phyloP scores from a whole-genome alignment of 768 basidiomycete genomes.

The Rubroboletus satanas region DNA sequence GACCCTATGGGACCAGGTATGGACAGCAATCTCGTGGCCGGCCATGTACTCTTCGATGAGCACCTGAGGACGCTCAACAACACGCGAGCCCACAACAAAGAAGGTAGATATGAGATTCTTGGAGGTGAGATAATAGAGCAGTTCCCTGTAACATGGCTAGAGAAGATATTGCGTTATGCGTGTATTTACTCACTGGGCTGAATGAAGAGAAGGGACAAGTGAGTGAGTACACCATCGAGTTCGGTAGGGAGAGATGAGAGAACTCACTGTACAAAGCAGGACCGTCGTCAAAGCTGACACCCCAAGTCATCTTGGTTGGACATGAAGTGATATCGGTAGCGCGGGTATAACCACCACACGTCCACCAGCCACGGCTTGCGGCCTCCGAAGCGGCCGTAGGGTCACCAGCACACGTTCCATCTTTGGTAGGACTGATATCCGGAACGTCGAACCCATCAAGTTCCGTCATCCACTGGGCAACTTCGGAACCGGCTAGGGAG shows the following conservation, averaged over 20 bases:
- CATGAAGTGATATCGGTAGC: constrained; percentile 60
- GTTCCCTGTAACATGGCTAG: constrained; percentile 38
- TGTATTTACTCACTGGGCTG: constrained; percentile 46
- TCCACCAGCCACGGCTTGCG: constrained; percentile 82
- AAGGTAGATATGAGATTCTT: constrained; percentile 77
- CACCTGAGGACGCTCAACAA: constrained; percentile 70
- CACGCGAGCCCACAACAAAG: constrained; percentile 86
- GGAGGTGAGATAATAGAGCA: constrained; percentile 67
- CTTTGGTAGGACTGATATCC: constrained; percentile 51
- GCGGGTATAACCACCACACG: constrained; percentile 72
- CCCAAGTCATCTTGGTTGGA: constrained; percentile 69
- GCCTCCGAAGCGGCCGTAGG: constrained; percentile 53
- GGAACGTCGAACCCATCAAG: constrained; percentile 71
- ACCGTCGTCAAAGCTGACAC: constrained; percentile 85
- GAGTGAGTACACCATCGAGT: constrained; percentile 4
- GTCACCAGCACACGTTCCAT: constrained; percentile 67
- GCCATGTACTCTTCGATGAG: constrained; percentile 77
- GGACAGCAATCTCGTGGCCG: constrained; percentile 78
- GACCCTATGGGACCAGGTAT: constrained; percentile 88
- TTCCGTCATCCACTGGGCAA: constrained; percentile 73
- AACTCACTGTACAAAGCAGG: constrained; percentile 76
- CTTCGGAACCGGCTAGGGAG: constrained; percentile 38
- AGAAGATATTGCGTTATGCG: neutral
- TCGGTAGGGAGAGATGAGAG: neutral
- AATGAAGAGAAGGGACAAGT: neutral